Base-by-base conservation (phyloP, 192 early-diverging fungal genomes). In the Globomyces pollinis-pini region DNA sequence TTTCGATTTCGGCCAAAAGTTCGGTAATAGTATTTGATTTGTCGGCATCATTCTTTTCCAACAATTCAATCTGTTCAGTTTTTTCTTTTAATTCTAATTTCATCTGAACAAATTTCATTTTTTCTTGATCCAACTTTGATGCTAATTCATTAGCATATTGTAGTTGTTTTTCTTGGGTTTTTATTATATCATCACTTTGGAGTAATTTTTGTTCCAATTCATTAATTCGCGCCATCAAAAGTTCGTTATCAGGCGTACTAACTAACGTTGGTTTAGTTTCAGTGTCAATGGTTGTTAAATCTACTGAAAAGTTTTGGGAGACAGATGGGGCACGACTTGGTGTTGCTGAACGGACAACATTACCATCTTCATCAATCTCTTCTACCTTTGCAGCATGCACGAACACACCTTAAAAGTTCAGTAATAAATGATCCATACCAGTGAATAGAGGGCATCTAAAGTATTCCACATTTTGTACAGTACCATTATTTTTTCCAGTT, bases 401-500 rank as follows among this genome's bases (percentile, higher is more conserved):
- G 28, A 47, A 47, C n/a, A 47, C 44, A 47, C 44, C 44, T 47
- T 12, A 21, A 2, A 26, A 47, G 28, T 26, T 20, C 44, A 47
- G 6, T 47, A 12, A 6, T 15, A 26, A 26, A 23, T n/a, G n/a
- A n/a, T n/a, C n/a, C 44, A 28, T 47, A 47, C 44, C 44, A 47
- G 44, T 47, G n/a, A 28, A 28, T 26, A 26, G 44, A 7, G 74
- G 67, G 60, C 85, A 89, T 2, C 71, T 66, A 61, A 98, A 98
- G 60, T 96, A 98, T 4, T 34, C 44, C 16, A 74, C 75, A 9
- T 88, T 89, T 56, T 87, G 75, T 0, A 94, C 86, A n/a, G 76
- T 81, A 13, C 96, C 96, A 68, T 95, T 75, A 68, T 99, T 88
- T 68, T 93, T 96, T 34, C 96, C 96, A 28, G 44, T 47, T 26